A percentile compares a stretch with the other conserved stretches of the same genome.
Evolutionary conservation across 2,329 filamentous ascomycete species (phyloP).

Genomic region (Blumeriella jaapii): DNA sequence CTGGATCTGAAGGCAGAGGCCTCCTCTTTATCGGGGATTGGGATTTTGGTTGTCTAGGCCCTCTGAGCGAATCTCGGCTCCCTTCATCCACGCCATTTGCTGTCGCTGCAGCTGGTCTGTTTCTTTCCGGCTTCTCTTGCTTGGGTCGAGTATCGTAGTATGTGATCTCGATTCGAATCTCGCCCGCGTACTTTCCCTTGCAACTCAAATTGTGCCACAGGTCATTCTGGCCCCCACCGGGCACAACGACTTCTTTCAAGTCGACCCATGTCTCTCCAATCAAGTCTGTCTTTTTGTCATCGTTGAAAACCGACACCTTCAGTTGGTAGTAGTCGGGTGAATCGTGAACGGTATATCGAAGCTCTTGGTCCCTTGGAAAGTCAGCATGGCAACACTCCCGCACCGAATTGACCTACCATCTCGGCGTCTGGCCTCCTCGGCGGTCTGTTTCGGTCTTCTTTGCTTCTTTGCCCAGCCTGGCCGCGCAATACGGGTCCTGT

Average conservation of each 20-base stretch:
- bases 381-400: conserved; percentile 10
- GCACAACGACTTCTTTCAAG: conserved; percentile 66
- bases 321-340: conserved; percentile 92
- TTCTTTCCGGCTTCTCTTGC: conserved; percentile 56
- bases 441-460: conserved; percentile 95
- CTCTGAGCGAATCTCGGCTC: conserved; percentile 28
- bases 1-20: conserved; percentile 69
- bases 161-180: conserved; percentile 89
- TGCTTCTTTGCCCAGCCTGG: conserved; percentile 86
- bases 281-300: conserved; percentile 94
- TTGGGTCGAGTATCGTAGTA: conserved; percentile 88
- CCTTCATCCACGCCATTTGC: conserved; percentile 27
- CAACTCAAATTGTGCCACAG: conserved; percentile 81
- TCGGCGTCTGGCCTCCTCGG: conserved; percentile 86
- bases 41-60: conserved; percentile 39
- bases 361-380: conserved; percentile 76
- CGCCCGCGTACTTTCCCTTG: conserved; percentile 90
- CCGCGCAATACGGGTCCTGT: conserved; percentile 95
- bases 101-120: conserved; percentile 27
- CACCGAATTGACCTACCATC: conserved; percentile 54
- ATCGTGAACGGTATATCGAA: conserved; percentile 92
- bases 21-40: conserved; percentile 66
- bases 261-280: conserved; percentile 92
- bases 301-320: conserved; percentile 93
- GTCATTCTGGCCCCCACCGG: conserved; percentile 87